Evolutionary conservation across 1,284 basidiomycete genomes (phyloP).

Genomic region (Leccinum subatratum): DNA sequence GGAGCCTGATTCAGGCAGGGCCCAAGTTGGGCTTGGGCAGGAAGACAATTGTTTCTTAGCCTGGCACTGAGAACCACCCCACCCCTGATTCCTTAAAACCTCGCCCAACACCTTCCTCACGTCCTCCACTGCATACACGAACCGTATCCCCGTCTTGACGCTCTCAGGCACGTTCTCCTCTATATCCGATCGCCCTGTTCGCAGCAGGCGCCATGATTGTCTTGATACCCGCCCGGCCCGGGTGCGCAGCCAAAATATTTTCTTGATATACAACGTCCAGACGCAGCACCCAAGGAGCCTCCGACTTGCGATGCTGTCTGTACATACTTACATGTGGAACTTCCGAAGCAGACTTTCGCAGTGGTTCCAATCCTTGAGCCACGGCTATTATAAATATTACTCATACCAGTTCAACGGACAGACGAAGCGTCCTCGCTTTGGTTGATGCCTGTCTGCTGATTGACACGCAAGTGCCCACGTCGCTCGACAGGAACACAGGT

Average conservation of each 20-base stretch:
- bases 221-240: conserved; percentile 82
- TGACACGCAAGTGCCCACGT: not conserved
- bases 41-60: too few relatives aligned
- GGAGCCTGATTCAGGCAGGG: too few relatives aligned
- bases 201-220: conserved; percentile 84
- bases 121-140: conserved; percentile 91
- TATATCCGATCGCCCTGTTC: conserved; percentile 75
- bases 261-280: too few relatives aligned
- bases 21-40: too few relatives aligned
- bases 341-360: not conserved
- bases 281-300: not conserved
- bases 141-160: conserved; percentile 88
- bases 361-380: not conserved
- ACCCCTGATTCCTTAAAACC: conserved; percentile 53
- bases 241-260: conserved; percentile 94
- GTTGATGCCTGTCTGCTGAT: not conserved
- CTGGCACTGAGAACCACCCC: too few relatives aligned
- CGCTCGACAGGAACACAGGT: not conserved
- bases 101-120: conserved; percentile 83
- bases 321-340: not conserved
- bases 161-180: conserved; percentile 94
- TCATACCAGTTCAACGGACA: not conserved
- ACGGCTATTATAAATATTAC: not conserved
- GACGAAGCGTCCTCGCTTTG: not conserved
- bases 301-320: not conserved